A percentile compares a stretch with the other conserved stretches of the same genome.
Conservation (phyloP, 257 asterid species). For the Primulina huaijiensis region DNA sequence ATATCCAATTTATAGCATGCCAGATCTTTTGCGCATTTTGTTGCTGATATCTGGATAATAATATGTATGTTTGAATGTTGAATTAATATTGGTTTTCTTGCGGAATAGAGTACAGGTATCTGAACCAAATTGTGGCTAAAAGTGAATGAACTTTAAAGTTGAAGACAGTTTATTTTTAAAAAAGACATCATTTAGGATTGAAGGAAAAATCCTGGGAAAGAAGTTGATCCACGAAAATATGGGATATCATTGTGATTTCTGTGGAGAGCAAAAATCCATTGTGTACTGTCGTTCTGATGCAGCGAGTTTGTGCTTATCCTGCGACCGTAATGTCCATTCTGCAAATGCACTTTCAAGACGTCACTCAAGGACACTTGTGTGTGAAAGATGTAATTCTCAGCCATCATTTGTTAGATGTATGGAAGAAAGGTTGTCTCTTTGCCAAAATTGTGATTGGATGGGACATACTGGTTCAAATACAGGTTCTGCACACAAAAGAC, state of each 20-base stretch:
- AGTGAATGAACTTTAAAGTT: conserved; percentile 5
- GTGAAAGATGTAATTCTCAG: conserved; percentile 57
- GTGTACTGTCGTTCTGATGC: conserved; percentile 57
- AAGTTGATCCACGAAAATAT: conserved; percentile 17
- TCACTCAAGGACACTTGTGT: conserved; percentile 52
- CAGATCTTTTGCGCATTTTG: not conserved
- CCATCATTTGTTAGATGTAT: conserved; percentile 47
- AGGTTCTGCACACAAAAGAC: conserved; percentile 37
- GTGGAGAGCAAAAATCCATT: conserved; percentile 48
- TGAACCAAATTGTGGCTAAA: conserved; percentile 11
- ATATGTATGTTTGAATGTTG: not conserved
- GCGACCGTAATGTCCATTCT: conserved; percentile 55
- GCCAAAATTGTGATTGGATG: conserved; percentile 57
- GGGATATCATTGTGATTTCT: conserved; percentile 57
- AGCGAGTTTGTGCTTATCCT: conserved; percentile 52
- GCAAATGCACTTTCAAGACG: conserved; percentile 56
- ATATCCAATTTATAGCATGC: not conserved
- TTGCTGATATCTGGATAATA: not conserved
- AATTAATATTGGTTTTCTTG: not conserved
- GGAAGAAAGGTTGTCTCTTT: conserved; percentile 51
- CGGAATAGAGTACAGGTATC: conserved; percentile 9
- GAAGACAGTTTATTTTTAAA: not conserved
- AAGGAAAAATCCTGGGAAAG: not conserved
- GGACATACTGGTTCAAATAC: conserved; percentile 36
- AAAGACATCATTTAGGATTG: not conserved